Evolutionary conservation across 257 asterid genomes (phyloP).

Genomic region (Plantago elongata): DNA sequence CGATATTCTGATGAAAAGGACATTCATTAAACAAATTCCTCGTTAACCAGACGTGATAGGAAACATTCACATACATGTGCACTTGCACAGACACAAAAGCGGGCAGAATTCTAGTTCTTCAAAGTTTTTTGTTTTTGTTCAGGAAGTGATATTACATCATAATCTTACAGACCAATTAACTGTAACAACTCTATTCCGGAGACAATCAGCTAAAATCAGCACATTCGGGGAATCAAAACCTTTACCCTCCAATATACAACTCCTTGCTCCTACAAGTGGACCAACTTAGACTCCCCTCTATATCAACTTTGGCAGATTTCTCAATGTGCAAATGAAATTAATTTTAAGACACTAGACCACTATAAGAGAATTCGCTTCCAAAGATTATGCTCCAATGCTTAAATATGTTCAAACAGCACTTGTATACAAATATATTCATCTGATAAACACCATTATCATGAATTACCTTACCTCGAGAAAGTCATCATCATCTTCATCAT

Average conservation of each 20-base stretch:
- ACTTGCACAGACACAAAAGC: neutral
- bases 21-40: conserved; percentile 12
- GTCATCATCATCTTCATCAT: conserved; percentile 54
- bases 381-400: conserved; percentile 9
- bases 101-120: neutral
- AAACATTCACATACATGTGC: too few species aligned
- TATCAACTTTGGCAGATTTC: neutral
- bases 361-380: conserved; percentile 1
- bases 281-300: neutral
- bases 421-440: conserved; percentile 14
- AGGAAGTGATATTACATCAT: too few species aligned
- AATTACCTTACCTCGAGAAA: conserved; percentile 90
- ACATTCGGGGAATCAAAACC: conserved; percentile 5
- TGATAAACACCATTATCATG: conserved; percentile 13
- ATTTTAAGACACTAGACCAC: conserved; percentile 3
- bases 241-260: conserved; percentile 1
- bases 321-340: conserved; percentile 1
- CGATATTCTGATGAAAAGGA: conserved; percentile 53
- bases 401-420: conserved; percentile 1
- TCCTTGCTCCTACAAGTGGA: too few species aligned
- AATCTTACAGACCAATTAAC: too few species aligned
- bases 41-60: neutral
- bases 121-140: too few species aligned
- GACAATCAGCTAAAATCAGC: neutral
- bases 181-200: too few species aligned